These are phyloP conservation scores for Candida pini DNA, from an alignment of 805 yeast species.

Conservation along the genomic window DNA sequence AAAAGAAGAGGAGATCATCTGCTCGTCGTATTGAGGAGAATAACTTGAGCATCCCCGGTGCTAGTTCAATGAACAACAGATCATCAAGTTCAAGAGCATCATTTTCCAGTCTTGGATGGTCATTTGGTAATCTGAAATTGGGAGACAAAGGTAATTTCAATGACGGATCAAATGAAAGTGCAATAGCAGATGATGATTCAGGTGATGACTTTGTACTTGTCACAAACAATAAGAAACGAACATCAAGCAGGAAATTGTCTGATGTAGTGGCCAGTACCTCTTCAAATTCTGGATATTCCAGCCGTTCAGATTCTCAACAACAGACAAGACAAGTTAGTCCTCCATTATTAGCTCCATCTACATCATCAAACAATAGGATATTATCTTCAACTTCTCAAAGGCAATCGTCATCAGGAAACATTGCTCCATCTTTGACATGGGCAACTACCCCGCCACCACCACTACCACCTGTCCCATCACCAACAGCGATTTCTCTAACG, in stretches of 20 bases:
- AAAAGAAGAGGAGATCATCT: conserved; percentile 21
- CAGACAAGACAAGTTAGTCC: conserved; percentile 5
- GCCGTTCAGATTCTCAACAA: conserved; percentile 3
- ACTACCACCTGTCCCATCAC: conserved; percentile 2
- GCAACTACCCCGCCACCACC: neutral
- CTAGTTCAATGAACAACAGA: conserved; percentile 6
- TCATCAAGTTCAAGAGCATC: neutral
- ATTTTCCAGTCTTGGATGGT: no score
- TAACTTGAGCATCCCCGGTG: conserved; percentile 18
- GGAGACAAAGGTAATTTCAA: conserved; percentile 1
- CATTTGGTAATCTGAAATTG: neutral
- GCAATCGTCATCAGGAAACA: conserved; percentile 1
- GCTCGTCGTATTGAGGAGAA: conserved; percentile 19
- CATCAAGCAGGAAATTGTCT: conserved; percentile 16
- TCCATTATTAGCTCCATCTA: no score
- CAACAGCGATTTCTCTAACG: conserved; percentile 5
- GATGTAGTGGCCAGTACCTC: conserved; percentile 1
- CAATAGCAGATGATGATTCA: conserved; percentile 21
- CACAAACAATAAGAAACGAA: conserved; percentile 25
- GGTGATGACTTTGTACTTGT: conserved; percentile 32
- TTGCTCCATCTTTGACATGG: neutral
- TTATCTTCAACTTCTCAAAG: neutral
- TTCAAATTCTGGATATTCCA: neutral
- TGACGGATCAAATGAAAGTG: conserved; percentile 12
- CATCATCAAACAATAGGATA: no score